Base-by-base conservation (phyloP, 805 yeast genomes). In the Candida ipomoeae region DNA sequence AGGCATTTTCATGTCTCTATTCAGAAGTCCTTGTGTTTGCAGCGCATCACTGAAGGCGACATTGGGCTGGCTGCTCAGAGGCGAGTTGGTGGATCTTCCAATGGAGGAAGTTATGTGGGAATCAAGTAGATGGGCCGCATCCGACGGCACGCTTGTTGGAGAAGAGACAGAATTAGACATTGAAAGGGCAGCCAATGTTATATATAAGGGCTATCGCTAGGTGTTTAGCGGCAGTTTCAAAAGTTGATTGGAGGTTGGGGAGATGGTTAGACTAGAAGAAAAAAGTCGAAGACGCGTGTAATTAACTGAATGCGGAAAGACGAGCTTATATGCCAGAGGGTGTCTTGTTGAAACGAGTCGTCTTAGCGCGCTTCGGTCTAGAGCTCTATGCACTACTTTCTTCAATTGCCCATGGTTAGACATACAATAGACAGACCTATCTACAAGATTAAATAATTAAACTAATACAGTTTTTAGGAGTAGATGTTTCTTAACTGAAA, bases 1-100 rank as follows among this genome's bases (percentile, higher is more conserved):
- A 3, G 61, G 58, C 54, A 53, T 51, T 39, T 83, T 82, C 51
- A 80, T 75, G 52, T 84, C 72, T 53, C 81, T 79, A 61, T 85
- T 78, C 70, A 86, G 77, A 10, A 71, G 69, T 5, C 64, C 57
- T 46, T 57, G 50, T 59, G 50, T 53, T 61, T 73, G 50, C 70
- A 66, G 59, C 43, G 65, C 52, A 62, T 55, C 54, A 51, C 61
- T 47, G 43, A 50, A 57, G 8, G 50, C 37, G 23, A 57, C 50
- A 29, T 56, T 56, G 13, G 64, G 62, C 40, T 63, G 65, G 20
- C 61, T 31, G 47, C 60, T 56, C 57, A 50, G 56, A 10, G 74
- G 71, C 11, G 71, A 64, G 53, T 64, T 66, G 34, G 65, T 64
- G 6, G 67, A 66, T 48, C 74, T 60, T 14, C 76, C 77, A 21